A percentile compares a stretch with the other conserved stretches of the same genome.
Evolutionary conservation across 192 early-diverging fungal species (phyloP).

Genomic region (Paraglomus occultum): DNA sequence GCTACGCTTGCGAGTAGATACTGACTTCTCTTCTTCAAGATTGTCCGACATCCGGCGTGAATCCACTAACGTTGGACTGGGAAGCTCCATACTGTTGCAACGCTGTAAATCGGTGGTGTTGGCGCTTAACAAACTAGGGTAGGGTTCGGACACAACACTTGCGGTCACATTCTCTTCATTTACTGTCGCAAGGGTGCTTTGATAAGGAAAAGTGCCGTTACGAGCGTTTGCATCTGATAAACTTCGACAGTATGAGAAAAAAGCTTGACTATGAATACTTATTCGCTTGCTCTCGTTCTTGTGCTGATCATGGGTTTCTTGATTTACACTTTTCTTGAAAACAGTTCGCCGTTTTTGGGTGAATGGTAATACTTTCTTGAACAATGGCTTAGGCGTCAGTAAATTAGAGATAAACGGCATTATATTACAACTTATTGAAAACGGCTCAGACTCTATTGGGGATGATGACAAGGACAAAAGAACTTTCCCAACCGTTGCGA

Average conservation of each 20-base stretch:
- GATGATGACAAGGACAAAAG: slow-evolving; percentile 34
- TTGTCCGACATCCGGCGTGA: slow-evolving; percentile 1
- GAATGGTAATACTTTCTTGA: slow-evolving; percentile 33
- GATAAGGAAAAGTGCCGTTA: background rate
- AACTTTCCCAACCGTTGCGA: slow-evolving; percentile 41
- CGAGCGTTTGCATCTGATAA: background rate
- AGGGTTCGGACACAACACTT: too few species aligned
- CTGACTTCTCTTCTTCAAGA: slow-evolving; percentile 21
- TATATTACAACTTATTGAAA: slow-evolving; percentile 39
- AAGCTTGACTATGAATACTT: background rate
- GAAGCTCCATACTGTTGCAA: background rate
- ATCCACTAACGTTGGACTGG: background rate
- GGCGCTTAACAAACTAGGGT: too few species aligned
- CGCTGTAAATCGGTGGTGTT: too few species aligned
- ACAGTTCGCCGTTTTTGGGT: slow-evolving; percentile 9
- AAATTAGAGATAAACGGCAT: slow-evolving; percentile 41
- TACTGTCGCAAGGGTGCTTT: background rate
- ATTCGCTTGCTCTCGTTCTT: background rate
- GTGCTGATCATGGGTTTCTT: background rate
- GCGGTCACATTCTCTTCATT: background rate
- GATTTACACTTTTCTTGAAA: slow-evolving; percentile 11
- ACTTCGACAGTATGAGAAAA: background rate
- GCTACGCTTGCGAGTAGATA: slow-evolving; percentile 37
- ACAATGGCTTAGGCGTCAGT: slow-evolving; percentile 27
- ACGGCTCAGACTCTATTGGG: slow-evolving; percentile 34